Evolutionary conservation across 495 filamentous ascomycete genomes (phyloP), one percentile per base, ranked within the genome.

Genomic region (Aspergillus bridgeri): DNA sequence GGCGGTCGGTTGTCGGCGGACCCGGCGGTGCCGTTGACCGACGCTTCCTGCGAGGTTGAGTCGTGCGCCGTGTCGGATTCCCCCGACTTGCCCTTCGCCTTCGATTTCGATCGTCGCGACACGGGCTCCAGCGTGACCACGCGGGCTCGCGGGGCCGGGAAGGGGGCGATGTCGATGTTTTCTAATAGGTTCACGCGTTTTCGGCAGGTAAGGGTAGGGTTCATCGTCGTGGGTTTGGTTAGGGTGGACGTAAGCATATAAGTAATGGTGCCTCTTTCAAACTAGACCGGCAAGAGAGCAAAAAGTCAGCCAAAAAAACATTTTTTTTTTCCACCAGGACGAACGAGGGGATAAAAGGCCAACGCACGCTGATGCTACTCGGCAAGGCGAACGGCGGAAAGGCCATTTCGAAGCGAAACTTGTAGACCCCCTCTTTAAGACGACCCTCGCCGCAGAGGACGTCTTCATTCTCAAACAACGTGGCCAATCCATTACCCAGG

Each of bases 261-360:
- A 7, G 87, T 87, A 64, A 98, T 90, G 15, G 89, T 91, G 20
- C 95, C 94, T 62, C 92, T 86, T 75, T 98, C 95, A 69, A 98
- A 98, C 92, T 97, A 69, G 21, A 59, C 44, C 38, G 13, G 27
- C 38, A 23, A 69, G 19, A 59, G 42, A 20, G 6, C 19, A 18
- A 23, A 19, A 38, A 19, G 6, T 27, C 22, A 20, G 27, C 19
- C 18, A 42, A 43, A 38, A 24, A 44, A 50, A 17, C 45, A n/a
- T n/a, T n/a, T n/a, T n/a, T n/a, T n/a, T n/a, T n/a, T n/a, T n/a
- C n/a, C n/a, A n/a, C 22, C 53, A 48, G 17, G 9, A 52, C 42
- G 20, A 20, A 33, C 29, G 22, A 42, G 45, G 38, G 56, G 33
- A 19, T 11, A 45, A 25, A 18, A 22, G 20, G 51, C 23, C 29